Conservation (phyloP, 805 yeast species). For the Candida pseudoglaebosa region DNA sequence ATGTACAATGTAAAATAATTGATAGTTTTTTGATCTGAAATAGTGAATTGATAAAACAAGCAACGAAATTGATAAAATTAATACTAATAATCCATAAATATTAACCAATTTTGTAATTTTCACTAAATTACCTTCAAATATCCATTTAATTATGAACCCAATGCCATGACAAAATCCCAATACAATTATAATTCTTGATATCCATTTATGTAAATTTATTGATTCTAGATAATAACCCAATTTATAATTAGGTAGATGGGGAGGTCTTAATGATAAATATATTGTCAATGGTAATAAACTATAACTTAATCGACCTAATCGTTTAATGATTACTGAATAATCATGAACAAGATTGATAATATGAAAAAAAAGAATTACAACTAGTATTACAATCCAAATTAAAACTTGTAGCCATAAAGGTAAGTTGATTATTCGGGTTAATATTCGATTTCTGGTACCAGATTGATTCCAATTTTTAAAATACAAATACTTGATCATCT, state of each 20-base stretch:
- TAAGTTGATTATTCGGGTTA: constrained; percentile 14
- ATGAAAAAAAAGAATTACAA: constrained; percentile 30
- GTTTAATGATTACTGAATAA: constrained; percentile 39
- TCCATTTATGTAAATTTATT: constrained; percentile 65
- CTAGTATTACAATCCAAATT: constrained; percentile 29
- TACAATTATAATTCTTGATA: constrained; percentile 53
- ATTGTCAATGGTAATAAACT: constrained; percentile 56
- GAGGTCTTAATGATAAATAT: constrained; percentile 53
- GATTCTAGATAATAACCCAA: constrained; percentile 50
- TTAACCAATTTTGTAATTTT: constrained; percentile 29
- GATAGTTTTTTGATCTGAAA: constrained; percentile 48
- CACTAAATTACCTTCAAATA: constrained; percentile 28
- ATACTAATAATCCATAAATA: constrained; percentile 49
- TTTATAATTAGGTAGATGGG: constrained; percentile 14
- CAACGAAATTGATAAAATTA: constrained; percentile 32
- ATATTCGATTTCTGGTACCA: constrained; percentile 12
- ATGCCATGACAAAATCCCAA: constrained; percentile 48
- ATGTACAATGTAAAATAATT: constrained; percentile 54
- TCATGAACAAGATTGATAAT: constrained; percentile 26
- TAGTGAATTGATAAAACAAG: constrained; percentile 44
- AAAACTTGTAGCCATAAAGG: constrained; percentile 33
- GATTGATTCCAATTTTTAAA: constrained; percentile 5
- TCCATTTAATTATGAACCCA: constrained; percentile 52
- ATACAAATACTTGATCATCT: constrained; percentile 5
- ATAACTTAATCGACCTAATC: constrained; percentile 61